Evolutionary conservation across 2,329 filamentous ascomycete genomes (phyloP), one percentile per base, ranked within the genome.

Genomic region (Tolypocladium endophyticum): DNA sequence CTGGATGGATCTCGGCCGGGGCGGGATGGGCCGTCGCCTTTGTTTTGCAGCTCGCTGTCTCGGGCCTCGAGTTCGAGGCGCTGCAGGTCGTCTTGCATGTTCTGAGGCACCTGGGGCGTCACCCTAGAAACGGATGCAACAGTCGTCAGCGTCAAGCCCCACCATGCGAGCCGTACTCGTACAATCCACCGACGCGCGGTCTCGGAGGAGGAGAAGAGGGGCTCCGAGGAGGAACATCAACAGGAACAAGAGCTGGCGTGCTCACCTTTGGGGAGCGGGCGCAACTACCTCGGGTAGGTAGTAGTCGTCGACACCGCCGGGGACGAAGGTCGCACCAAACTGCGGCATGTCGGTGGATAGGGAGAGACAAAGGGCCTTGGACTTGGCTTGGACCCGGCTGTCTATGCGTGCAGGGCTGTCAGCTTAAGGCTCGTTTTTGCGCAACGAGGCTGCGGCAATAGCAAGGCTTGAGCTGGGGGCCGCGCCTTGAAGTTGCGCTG

Each of bases 81-180:
- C 69, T 93, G 89, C 65, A 99, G 84, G 75, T 90, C 93, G 70
- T 96, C 88, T 77, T 96, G 92, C 85, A 99, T 97, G 76, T 96
- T 93, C 76, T 93, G 89, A 66, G 93, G 91, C 65, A 97, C 92
- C 81, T 97, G 92, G 72, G 91, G 90, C 86, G 93, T 96, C 70
- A 95, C 86, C 79, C 91, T 96, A 74, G 66, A 71, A 64, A 70
- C 67, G 68, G 64, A 58, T 54, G 63, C 25, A 65, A 72, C 68
- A 66, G 55, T 64, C 64, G 73, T 77, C 70, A 75, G 74, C 70
- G 65, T 58, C 30, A 41, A 65, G 71, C 70, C 70, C 71, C 70
- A 71, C 71, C 61, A 55, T 45, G 35, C 5, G 55, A 57, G 45
- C 43, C 25, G 35, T 45, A 54, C 39, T 38, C 25, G 35, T 45